Evolutionary conservation across 495 filamentous ascomycete species (phyloP).

Genomic region (Aspergillus hancockii): DNA sequence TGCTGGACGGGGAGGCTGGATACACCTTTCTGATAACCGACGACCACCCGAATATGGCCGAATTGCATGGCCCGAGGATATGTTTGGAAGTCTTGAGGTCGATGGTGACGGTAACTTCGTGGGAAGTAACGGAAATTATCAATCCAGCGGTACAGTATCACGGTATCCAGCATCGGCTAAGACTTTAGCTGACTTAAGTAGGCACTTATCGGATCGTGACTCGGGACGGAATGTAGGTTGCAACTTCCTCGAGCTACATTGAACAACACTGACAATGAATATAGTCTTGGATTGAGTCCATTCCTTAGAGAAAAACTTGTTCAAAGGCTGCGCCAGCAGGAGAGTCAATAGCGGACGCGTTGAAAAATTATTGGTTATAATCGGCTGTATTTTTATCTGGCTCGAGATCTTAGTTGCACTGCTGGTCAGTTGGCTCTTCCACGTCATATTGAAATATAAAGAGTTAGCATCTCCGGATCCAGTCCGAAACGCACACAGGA

Average conservation of each 20-base stretch:
- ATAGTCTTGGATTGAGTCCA: slow-evolving; percentile 55
- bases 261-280: slow-evolving; percentile 19
- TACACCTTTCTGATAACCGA: slow-evolving; percentile 82
- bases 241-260: background rate
- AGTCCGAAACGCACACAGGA: background rate
- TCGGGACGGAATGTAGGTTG: slow-evolving; percentile 60
- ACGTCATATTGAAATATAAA: background rate
- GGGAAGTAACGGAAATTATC: slow-evolving; percentile 57
- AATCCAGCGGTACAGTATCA: slow-evolving; percentile 51
- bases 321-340: slow-evolving; percentile 43
- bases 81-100: slow-evolving; percentile 89
- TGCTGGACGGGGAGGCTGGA: slow-evolving; percentile 79
- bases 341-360: slow-evolving; percentile 16
- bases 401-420: slow-evolving; percentile 10
- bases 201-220: slow-evolving; percentile 59
- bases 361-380: background rate
- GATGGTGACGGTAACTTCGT: slow-evolving; percentile 75
- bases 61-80: slow-evolving; percentile 89
- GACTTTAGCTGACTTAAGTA: slow-evolving; percentile 23
- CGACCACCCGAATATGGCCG: slow-evolving; percentile 87
- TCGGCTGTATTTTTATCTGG: slow-evolving; percentile 13
- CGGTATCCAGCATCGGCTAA: background rate
- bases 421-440: slow-evolving; percentile 12
- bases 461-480: slow-evolving; percentile 3
- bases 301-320: slow-evolving; percentile 60